Base-by-base conservation (phyloP, 768 basidiomycete species). In the Dioszegia hungarica region DNA sequence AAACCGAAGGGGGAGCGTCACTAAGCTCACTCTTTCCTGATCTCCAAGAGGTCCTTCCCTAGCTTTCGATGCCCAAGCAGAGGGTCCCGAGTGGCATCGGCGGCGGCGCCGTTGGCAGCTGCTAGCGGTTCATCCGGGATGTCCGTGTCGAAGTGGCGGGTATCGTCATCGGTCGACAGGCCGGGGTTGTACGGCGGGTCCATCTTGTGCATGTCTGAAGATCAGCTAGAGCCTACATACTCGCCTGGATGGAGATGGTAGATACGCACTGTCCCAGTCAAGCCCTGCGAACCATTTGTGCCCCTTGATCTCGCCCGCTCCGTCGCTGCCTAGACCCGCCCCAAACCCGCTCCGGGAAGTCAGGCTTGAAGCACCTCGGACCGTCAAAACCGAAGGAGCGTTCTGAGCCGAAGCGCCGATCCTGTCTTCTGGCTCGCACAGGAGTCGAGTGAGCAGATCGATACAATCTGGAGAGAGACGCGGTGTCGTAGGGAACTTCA, bases 361-460 rank as follows among this genome's bases (percentile, higher is more conserved):
- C 28, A 39, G 5, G 20, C 37, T 17, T 3, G 52, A 54, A 4
- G 28, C 5, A n/a, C 29, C 81, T 79, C 62, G 81, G 82, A 31
- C 49, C 14, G 62, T 81, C 78, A 62, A 79, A 73, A 61, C 77
- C 72, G 57, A 84, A 78, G 59, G 73, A 64, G 31, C 33, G 27
- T 27, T 31, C 44, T 45, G 54, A 10, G 43, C 38, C 19, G 54
- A 19, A 1, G 54, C 20, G 62, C 75, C 75, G 45, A 99, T 81
- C 49, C 94, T 85, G 75, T 95, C 90, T 78, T 97, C 92, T 6
- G 91, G 87, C 77, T 99, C 94, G 75, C 94, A 97, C 29, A 97
- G 84, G 24, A 97, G 81, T 64, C 85, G 85, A 68, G 87, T 83
- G 83, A 98, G 89, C 68, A 97, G 80, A 78, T 86, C 86, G 60